Evolutionary conservation across 78 protist species (phyloP).

Genomic region (Diacronema lutheri): DNA sequence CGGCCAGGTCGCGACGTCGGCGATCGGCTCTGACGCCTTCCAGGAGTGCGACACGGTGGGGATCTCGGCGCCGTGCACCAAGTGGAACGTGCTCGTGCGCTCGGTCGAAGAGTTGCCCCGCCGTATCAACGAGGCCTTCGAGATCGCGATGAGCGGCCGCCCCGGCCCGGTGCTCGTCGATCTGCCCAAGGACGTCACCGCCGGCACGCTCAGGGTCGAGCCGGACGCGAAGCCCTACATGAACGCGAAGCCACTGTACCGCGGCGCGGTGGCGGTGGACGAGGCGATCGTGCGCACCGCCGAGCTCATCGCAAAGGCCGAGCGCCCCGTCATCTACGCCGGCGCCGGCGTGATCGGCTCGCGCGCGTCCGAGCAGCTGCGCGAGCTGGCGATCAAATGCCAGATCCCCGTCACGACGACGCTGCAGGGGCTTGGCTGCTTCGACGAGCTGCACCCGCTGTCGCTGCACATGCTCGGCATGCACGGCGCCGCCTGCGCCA

Average conservation of each 20-base stretch:
- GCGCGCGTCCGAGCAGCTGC: neutral
- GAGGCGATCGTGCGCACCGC: slow-evolving; percentile 18
- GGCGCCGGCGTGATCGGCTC: slow-evolving; percentile 50
- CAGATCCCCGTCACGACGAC: slow-evolving; percentile 73
- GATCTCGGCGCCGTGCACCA: slow-evolving; percentile 58
- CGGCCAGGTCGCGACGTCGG: slow-evolving; percentile 38
- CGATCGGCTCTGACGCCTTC: slow-evolving; percentile 51
- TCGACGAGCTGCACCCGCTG: slow-evolving; percentile 49
- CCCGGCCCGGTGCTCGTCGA: slow-evolving; percentile 72
- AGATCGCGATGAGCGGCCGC: slow-evolving; percentile 53
- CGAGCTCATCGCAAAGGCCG: slow-evolving; percentile 43
- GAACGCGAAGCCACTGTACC: neutral
- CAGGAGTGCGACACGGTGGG: slow-evolving; percentile 56
- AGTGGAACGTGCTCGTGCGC: slow-evolving; percentile 51
- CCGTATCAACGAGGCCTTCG: slow-evolving; percentile 62
- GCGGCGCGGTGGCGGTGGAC: neutral
- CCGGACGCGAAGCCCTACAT: neutral
- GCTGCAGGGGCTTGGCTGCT: slow-evolving; percentile 63
- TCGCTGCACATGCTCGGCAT: slow-evolving; percentile 67
- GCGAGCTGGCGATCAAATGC: slow-evolving; percentile 21
- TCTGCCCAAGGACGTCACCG: slow-evolving; percentile 57
- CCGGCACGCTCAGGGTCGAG: neutral
- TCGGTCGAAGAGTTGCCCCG: slow-evolving; percentile 58
- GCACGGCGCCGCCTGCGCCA: slow-evolving; percentile 66
- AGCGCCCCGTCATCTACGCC: slow-evolving; percentile 57